These are phyloP conservation scores for Vaccinium myrtillus DNA, from an alignment of 148 eudicot species.

Conservation along the genomic window DNA sequence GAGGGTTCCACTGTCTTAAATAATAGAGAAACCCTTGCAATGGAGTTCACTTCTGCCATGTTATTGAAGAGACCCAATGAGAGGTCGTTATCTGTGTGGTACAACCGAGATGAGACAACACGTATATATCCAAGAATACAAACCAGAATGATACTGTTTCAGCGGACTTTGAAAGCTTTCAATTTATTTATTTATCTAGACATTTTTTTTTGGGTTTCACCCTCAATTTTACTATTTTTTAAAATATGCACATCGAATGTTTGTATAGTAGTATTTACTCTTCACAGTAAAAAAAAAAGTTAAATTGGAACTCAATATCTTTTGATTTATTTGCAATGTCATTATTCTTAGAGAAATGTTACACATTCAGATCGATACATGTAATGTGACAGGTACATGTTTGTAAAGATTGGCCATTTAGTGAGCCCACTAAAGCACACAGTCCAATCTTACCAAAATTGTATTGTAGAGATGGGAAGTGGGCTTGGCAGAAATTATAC, in stretches of 20 bases:
- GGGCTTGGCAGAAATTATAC: not conserved
- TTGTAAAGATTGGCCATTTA: not conserved
- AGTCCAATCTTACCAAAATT: not conserved
- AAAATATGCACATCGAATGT: not conserved
- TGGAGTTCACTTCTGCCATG: not conserved
- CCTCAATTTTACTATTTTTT: too few species aligned
- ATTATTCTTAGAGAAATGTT: not conserved
- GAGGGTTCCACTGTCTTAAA: constrained; percentile 12
- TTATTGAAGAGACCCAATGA: not conserved
- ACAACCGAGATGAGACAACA: not conserved
- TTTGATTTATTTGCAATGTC: not conserved
- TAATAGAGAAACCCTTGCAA: not conserved
- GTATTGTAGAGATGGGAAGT: not conserved
- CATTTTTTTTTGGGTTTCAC: too few species aligned
- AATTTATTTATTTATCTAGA: not conserved
- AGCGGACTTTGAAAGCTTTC: not conserved
- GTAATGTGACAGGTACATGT: not conserved
- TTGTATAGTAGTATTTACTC: not conserved
- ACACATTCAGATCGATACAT: not conserved
- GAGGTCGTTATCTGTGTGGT: not conserved
- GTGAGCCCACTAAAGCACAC: not conserved
- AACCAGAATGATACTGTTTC: not conserved
- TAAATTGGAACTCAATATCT: not conserved
- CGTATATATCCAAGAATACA: not conserved
- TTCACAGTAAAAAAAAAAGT: not conserved